Conservation (phyloP, 148 eudicot species). For the Beta vulgaris region DNA sequence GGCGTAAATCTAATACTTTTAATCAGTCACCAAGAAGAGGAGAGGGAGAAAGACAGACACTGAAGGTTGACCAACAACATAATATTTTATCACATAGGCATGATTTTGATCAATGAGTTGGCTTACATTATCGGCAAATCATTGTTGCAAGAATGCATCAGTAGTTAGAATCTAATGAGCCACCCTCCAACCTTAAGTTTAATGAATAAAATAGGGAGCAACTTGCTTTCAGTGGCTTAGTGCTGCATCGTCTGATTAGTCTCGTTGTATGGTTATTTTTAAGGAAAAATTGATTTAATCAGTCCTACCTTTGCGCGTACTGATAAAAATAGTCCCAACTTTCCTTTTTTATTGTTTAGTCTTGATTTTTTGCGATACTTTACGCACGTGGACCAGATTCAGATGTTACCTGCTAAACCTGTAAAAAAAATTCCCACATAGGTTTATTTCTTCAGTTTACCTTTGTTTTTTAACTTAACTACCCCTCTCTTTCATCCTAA, state of each 20-base stretch:
- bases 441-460: too few relatives aligned
- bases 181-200: not conserved
- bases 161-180: not conserved
- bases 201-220: not conserved
- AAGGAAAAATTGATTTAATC: too few relatives aligned
- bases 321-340: too few relatives aligned
- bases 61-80: slow-evolving; percentile 55
- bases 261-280: slow-evolving; percentile 55
- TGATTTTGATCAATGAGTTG: slow-evolving; percentile 58
- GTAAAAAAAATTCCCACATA: too few relatives aligned
- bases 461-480: too few relatives aligned
- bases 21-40: not conserved
- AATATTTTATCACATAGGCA: slow-evolving; percentile 48
- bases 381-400: too few relatives aligned
- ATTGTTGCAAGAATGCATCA: slow-evolving; percentile 47
- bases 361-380: too few relatives aligned
- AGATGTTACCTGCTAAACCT: too few relatives aligned
- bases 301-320: too few relatives aligned
- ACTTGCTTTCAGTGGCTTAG: slow-evolving; percentile 54
- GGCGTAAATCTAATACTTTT: not conserved
- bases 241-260: slow-evolving; percentile 52
- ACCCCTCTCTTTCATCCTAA: too few relatives aligned
- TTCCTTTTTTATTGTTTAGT: too few relatives aligned
- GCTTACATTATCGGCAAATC: slow-evolving; percentile 53
- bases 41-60: slow-evolving; percentile 37